Base-by-base conservation (phyloP, 2,329 filamentous ascomycete genomes). In the Nemania serpens region DNA sequence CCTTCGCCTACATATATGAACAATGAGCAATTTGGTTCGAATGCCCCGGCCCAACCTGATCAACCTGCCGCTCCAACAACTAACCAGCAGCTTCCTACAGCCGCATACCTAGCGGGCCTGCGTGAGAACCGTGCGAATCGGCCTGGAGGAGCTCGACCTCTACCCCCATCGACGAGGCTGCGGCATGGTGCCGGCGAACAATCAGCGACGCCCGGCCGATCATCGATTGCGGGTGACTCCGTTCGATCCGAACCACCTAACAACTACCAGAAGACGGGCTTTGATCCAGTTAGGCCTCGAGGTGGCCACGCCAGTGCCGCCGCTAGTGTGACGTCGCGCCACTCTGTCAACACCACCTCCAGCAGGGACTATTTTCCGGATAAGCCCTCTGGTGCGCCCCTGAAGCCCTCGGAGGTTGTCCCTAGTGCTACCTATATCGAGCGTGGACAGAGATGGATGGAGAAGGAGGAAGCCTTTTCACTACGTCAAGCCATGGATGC, bases 371-470 rank as follows among this genome's bases (percentile, higher is more conserved):
- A 84, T 71, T 84, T 82, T 66, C 79, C 82, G 4, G 74, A 78
- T 37, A 75, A 74, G 18, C 69, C 79, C 3, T 70, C 71, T 3
- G 64, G 34, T 9, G 55, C 75, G 33, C 81, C 83, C 13, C 70
- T 86, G 58, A 86, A 80, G 64, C 83, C 86, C 1, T 84, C 82
- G 2, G 81, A 87, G 52, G 82, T 89, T 50, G 86, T 89, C 15
- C 84, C 87, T 6, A 90, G 82, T 61, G 80, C 86, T 45, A 86
- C 84, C 7, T 93, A 93, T 73, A 88, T 91, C 58, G 90, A 93
- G 74, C 84, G 87, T 58, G 89, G 88, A 17, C 85, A 87, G 71
- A 80, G 90, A 68, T 91, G 89, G 88, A 90, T 91, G 84, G 90
- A 93, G 74, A 91, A 90, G 73, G 89, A 92, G 71, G 90, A 93